Evolutionary conservation across 495 filamentous ascomycete species (phyloP).

Genomic region (Recurvomyces mirabilis): DNA sequence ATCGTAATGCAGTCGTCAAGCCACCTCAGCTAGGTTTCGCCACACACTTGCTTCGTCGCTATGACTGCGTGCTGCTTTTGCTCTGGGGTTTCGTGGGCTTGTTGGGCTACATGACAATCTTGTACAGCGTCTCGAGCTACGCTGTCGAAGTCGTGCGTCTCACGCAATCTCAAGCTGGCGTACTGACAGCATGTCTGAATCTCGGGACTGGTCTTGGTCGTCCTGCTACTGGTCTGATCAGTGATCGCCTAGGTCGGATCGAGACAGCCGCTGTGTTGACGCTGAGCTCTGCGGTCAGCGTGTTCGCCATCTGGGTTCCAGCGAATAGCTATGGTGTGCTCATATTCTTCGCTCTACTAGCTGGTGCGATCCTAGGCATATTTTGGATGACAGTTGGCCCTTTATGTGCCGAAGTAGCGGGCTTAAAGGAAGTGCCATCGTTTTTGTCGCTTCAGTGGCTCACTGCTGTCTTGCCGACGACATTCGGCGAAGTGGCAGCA

Average conservation of each 20-base stretch:
- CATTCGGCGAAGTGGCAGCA: conserved; percentile 55
- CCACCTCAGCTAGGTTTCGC: conserved; percentile 38
- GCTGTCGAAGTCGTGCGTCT: conserved; percentile 48
- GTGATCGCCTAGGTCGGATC: conserved; percentile 54
- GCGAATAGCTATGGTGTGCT: conserved; percentile 49
- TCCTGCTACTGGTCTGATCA: conserved; percentile 53
- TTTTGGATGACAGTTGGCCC: conserved; percentile 62
- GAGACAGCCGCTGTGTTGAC: conserved; percentile 54
- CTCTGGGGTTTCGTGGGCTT: conserved; percentile 59
- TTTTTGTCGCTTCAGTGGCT: conserved; percentile 39
- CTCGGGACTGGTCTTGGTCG: conserved; percentile 53
- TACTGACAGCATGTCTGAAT: conserved; percentile 61
- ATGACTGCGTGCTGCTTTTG: conserved; percentile 40
- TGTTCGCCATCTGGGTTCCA: conserved; percentile 58
- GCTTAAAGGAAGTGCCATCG: conserved; percentile 57
- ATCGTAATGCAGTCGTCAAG: conserved; percentile 46
- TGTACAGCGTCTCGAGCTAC: conserved; percentile 48
- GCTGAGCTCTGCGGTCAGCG: conserved; percentile 43
- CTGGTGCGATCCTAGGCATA: conserved; percentile 54
- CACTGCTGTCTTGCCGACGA: conserved; percentile 56
- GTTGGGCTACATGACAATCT: conserved; percentile 48
- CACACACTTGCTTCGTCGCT: conserved; percentile 34
- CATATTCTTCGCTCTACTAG: conserved; percentile 8
- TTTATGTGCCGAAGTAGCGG: conserved; percentile 66
- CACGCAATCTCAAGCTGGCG: conserved; percentile 51